Conservation (phyloP, 805 yeast species). For the Lipomyces chichibuensis region DNA sequence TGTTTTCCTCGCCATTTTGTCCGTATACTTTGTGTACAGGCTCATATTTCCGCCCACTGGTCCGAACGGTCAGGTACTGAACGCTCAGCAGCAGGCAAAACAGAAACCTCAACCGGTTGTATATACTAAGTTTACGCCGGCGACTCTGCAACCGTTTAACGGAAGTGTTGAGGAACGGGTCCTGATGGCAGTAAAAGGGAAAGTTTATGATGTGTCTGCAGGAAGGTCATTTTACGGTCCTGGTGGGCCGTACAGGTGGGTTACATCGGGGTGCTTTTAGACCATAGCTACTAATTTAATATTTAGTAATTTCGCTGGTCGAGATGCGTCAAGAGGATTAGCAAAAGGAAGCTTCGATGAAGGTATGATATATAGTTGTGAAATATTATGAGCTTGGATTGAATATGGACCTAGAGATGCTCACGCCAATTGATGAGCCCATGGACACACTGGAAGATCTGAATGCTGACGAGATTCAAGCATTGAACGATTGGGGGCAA, state of each 20-base stretch:
- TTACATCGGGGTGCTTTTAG: neutral
- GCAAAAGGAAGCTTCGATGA: slow-evolving; percentile 62
- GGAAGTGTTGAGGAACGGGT: slow-evolving; percentile 51
- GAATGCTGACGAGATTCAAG: slow-evolving; percentile 59
- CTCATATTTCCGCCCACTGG: slow-evolving; percentile 19
- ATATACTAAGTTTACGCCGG: slow-evolving; percentile 66
- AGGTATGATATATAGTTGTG: slow-evolving; percentile 13
- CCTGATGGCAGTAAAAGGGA: slow-evolving; percentile 75
- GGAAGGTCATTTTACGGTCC: slow-evolving; percentile 76
- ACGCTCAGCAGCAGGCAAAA: slow-evolving; percentile 15
- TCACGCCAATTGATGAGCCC: slow-evolving; percentile 74
- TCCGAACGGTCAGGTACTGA: neutral
- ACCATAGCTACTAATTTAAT: neutral
- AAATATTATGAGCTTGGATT: neutral
- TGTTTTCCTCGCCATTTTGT: slow-evolving; percentile 13
- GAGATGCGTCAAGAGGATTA: slow-evolving; percentile 75
- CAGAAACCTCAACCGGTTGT: slow-evolving; percentile 39
- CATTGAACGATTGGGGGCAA: slow-evolving; percentile 82
- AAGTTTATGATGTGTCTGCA: slow-evolving; percentile 73
- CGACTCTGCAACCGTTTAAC: slow-evolving; percentile 70
- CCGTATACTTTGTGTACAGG: slow-evolving; percentile 23
- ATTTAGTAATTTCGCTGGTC: slow-evolving; percentile 63
- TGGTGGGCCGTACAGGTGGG: slow-evolving; percentile 63
- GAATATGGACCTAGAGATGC: slow-evolving; percentile 45
- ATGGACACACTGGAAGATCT: slow-evolving; percentile 73